These are phyloP conservation scores for Hypsizygus ulmarius DNA, from an alignment of 1,284 basidiomycete genomes.

Conservation along the genomic window DNA sequence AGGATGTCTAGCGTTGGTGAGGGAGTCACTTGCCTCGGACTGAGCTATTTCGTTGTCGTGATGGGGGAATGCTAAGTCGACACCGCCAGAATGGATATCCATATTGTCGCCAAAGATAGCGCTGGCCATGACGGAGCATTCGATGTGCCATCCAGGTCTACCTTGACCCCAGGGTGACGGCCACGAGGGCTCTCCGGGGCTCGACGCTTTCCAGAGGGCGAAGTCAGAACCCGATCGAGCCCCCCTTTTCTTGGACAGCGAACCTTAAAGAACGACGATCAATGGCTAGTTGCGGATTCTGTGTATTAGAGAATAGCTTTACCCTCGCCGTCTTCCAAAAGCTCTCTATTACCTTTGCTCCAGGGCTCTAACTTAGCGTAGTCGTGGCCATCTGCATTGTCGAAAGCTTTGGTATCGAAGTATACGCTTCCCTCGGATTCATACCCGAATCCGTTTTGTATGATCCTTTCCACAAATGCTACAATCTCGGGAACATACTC, in stretches of 20 bases:
- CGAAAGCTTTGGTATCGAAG: slow-evolving; percentile 91
- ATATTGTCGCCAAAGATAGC: slow-evolving; percentile 90
- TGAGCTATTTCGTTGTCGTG: slow-evolving; percentile 99
- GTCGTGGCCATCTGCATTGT: slow-evolving; percentile 62
- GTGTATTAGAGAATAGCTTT: slow-evolving; percentile 12
- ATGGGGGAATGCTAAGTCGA: slow-evolving; percentile 97
- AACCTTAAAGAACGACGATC: slow-evolving; percentile 42
- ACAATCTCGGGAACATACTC: slow-evolving; percentile 98
- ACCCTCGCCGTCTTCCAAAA: slow-evolving; percentile 95
- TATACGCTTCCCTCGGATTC: slow-evolving; percentile 88
- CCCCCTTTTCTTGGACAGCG: slow-evolving; percentile 51
- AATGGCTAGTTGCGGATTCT: slow-evolving; percentile 1
- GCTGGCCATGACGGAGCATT: slow-evolving; percentile 98
- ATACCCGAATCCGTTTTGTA: slow-evolving; percentile 91
- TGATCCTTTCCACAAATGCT: slow-evolving; percentile 82
- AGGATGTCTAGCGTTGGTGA: slow-evolving; percentile 9
- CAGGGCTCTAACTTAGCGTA: slow-evolving; percentile 98
- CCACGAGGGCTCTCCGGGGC: slow-evolving; percentile 98
- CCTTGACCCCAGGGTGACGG: slow-evolving; percentile 94
- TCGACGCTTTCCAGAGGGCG: slow-evolving; percentile 97
- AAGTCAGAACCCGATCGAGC: slow-evolving; percentile 82
- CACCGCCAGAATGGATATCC: slow-evolving; percentile 98
- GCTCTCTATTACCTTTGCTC: slow-evolving; percentile 89
- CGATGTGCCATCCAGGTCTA: slow-evolving; percentile 99
- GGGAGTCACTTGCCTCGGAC: slow-evolving; percentile 67